A percentile compares a stretch with the other conserved stretches of the same genome.
These are phyloP conservation scores for Pneumocystis sp. DNA, from an alignment of 1,139 yeast genomes.

Conservation along the genomic window DNA sequence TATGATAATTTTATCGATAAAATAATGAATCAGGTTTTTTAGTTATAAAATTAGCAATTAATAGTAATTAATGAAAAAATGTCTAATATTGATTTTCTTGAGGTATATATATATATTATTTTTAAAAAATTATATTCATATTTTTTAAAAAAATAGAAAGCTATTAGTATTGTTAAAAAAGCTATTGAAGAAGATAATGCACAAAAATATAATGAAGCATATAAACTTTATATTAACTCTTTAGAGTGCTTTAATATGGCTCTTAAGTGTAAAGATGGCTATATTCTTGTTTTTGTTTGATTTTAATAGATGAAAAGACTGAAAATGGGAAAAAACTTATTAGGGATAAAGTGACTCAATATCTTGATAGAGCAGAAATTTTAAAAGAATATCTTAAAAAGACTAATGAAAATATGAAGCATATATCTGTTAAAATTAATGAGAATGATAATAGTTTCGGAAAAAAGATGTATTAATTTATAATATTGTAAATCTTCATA, in stretches of 20 bases:
- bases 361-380: slow-evolving; percentile 85
- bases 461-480: background rate
- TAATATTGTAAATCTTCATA: background rate
- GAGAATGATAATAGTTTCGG: slow-evolving; percentile 8
- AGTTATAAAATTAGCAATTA: background rate
- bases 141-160: slow-evolving; percentile 62
- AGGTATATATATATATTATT: background rate
- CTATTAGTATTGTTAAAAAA: slow-evolving; percentile 81
- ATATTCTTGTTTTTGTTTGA: background rate
- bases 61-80: background rate
- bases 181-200: slow-evolving; percentile 94
- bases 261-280: slow-evolving; percentile 40
- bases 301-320: slow-evolving; percentile 55
- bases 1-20: background rate
- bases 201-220: slow-evolving; percentile 84
- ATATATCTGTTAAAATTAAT: slow-evolving; percentile 26
- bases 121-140: slow-evolving; percentile 21
- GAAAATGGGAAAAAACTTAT: slow-evolving; percentile 77
- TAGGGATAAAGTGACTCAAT: slow-evolving; percentile 78
- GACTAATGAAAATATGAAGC: slow-evolving; percentile 31
- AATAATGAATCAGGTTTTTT: background rate
- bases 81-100: slow-evolving; percentile 1
- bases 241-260: slow-evolving; percentile 92
- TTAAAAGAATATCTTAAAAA: slow-evolving; percentile 78
- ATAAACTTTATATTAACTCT: slow-evolving; percentile 81